Base-by-base conservation (phyloP, 2,329 filamentous ascomycete genomes). In the Aspergillus floridensis region DNA sequence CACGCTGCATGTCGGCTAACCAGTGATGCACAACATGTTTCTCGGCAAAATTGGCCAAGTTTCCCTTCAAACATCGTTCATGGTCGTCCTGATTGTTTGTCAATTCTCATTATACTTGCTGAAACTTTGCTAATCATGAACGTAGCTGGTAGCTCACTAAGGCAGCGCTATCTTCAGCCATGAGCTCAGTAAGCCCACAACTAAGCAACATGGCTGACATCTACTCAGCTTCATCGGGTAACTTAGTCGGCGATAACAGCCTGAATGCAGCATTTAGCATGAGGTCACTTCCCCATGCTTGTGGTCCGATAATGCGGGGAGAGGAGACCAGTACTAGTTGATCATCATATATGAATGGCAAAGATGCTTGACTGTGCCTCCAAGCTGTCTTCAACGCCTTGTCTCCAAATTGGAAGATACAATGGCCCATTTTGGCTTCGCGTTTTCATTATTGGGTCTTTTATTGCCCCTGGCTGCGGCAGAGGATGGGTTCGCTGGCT, bases 401-500 rank as follows among this genome's bases (percentile, higher is more conserved):
- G 11, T 2, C 5, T 29, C 14, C 8, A n/a, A 19, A 10, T 14
- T 19, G 14, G 4, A 16, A 14, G 11, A 19, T 14, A 54, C 6
- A 3, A 54, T 54, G 41, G 32, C 8, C 11, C 16, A 31, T 2
- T 48, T 24, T 14, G 6, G 19, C 19, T 47, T 48, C 10, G 14
- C 26, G 21, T 14, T 19, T 2, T 22, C 47, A n/a, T 16, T 32
- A 10, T 31, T 22, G 10, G 38, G 41, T n/a, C 41, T 47, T n/a
- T 6, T 48, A n/a, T 41, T 35, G 41, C 51, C 59, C n/a, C 21
- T 62, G 41, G 59, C 49, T 11, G 72, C 73, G 49, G 86, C 85
- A 44, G 87, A 90, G 66, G 81, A 84, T 67, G 87, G 87, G 11
- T 73, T 86, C 24, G 76, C 82, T 58, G 87, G 78, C 51, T 90